phyloP scores from a whole-genome alignment of 805 yeast species.

The Starmerella floricola region DNA sequence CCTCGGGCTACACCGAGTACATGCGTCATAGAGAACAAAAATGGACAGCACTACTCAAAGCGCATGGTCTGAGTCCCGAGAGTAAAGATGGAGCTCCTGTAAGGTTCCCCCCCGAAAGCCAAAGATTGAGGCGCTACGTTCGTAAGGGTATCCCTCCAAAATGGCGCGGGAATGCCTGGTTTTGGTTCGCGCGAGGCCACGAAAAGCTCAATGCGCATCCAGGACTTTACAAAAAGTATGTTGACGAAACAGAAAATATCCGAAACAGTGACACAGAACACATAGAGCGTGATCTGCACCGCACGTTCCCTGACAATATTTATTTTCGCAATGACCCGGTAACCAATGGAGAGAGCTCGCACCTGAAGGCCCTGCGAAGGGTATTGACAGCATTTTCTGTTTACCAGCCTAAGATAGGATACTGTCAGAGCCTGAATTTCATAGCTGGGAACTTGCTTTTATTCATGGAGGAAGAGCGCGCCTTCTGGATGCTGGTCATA shows the following conservation, averaged over 20 bases:
- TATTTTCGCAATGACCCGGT: constrained; percentile 47
- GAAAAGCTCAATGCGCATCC: constrained; percentile 54
- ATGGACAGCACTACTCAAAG: constrained; percentile 59
- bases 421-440: constrained; percentile 90
- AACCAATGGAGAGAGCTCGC: constrained; percentile 33
- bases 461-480: constrained; percentile 77
- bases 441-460: constrained; percentile 75
- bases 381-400: constrained; percentile 74
- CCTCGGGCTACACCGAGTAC: constrained; percentile 52
- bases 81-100: constrained; percentile 32
- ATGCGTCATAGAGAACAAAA: constrained; percentile 54
- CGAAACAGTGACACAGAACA: constrained; percentile 75
- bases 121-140: constrained; percentile 52
- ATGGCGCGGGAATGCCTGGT: constrained; percentile 97
- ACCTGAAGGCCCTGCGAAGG: constrained; percentile 49
- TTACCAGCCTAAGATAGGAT: constrained; percentile 81
- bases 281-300: constrained; percentile 81
- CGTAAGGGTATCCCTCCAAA: constrained; percentile 93
- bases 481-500: constrained; percentile 93
- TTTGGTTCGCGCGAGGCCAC: constrained; percentile 78
- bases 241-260: constrained; percentile 42
- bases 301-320: constrained; percentile 90
- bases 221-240: constrained; percentile 63
- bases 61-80: constrained; percentile 45
- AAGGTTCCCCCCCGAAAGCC: constrained; percentile 28